These are phyloP conservation scores for Ambrosia hybrid DNA, from an alignment of 140 eudicot species.

Conservation along the genomic window DNA sequence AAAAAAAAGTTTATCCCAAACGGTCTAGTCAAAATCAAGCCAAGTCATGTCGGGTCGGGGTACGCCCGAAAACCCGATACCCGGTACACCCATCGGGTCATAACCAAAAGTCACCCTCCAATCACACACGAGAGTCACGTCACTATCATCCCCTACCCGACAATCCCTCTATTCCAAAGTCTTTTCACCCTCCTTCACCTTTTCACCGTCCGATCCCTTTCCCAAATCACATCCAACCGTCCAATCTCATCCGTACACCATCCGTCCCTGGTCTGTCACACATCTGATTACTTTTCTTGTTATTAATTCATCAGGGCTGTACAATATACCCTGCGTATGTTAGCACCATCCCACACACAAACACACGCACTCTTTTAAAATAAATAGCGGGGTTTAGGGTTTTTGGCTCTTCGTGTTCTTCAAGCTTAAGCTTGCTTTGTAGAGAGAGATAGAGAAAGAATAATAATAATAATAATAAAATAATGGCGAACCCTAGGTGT, in stretches of 20 bases:
- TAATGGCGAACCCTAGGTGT: slow-evolving; percentile 68
- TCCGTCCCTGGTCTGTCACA: slow-evolving; percentile 15
- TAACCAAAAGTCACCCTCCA: slow-evolving; percentile 14
- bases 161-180: slow-evolving; percentile 24
- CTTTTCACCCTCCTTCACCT: slow-evolving; percentile 22
- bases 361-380: slow-evolving; percentile 32
- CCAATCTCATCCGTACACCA: slow-evolving; percentile 14
- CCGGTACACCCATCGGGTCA: slow-evolving; percentile 15
- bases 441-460: neutral
- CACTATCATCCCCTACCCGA: slow-evolving; percentile 7
- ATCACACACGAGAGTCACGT: slow-evolving; percentile 39
- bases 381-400: slow-evolving; percentile 47
- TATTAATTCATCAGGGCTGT: neutral
- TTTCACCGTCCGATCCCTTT: slow-evolving; percentile 22
- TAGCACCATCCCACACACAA: slow-evolving; percentile 28
- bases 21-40: slow-evolving; percentile 1
- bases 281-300: slow-evolving; percentile 1
- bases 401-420: slow-evolving; percentile 10
- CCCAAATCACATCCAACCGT: slow-evolving; percentile 28
- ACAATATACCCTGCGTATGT: slow-evolving; percentile 38
- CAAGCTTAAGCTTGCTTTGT: neutral
- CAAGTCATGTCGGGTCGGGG: neutral
- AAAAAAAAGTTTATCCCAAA: neutral
- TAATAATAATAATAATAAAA: no score
- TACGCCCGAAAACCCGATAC: slow-evolving; percentile 5